These are phyloP conservation scores for Spathaspora arborariae DNA, from an alignment of 805 yeast species.

Conservation along the genomic window DNA sequence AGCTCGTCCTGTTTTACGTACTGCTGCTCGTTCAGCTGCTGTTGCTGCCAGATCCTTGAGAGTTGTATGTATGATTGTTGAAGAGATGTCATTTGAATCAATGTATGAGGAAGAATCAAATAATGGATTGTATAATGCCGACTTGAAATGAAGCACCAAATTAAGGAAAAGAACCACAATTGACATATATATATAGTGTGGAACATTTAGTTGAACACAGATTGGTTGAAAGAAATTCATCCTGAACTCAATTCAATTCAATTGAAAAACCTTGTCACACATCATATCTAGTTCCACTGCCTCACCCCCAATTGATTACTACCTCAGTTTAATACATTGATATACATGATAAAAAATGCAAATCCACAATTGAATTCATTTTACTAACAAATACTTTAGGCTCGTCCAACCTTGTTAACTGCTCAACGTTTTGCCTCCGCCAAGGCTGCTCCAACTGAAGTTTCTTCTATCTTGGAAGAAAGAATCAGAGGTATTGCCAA, in stretches of 20 bases:
- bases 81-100: background rate
- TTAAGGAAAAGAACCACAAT: background rate
- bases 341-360: background rate
- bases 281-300: background rate
- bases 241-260: background rate
- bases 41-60: constrained; percentile 31
- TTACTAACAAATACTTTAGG: constrained; percentile 43
- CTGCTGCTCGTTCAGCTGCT: constrained; percentile 76
- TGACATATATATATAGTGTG: background rate
- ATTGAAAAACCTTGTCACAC: background rate
- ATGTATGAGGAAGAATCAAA: background rate
- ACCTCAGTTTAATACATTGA: background rate
- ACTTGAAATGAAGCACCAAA: background rate
- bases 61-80: constrained; percentile 26
- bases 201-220: background rate
- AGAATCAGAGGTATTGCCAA: constrained; percentile 98
- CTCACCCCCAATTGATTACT: background rate
- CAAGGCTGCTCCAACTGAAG: constrained; percentile 99
- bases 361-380: background rate
- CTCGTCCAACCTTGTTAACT: constrained; percentile 65
- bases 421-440: constrained; percentile 87
- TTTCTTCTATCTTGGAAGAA: constrained; percentile 97
- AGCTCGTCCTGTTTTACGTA: constrained; percentile 80
- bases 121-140: background rate
- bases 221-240: background rate